A percentile compares a stretch with the other conserved stretches of the same genome.
Conservation (phyloP, 176 grass and related monocot species). For the Thinopyrum elongatum region DNA sequence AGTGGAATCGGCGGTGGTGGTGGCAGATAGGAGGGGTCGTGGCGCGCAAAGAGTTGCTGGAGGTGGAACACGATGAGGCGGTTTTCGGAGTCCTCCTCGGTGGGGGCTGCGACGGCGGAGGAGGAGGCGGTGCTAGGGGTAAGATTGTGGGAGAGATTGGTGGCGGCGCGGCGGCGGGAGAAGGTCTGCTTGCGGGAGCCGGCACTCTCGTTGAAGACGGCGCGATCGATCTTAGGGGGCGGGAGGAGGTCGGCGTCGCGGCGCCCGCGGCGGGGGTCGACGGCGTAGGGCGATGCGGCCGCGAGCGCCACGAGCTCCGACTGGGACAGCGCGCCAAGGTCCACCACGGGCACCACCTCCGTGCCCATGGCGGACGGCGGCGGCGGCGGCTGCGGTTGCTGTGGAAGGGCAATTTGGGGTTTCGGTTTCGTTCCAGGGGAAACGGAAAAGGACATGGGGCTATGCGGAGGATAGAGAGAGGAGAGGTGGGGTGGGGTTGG, state of each 20-base stretch:
- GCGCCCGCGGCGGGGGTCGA: constrained; percentile 46
- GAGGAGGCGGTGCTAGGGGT: constrained; percentile 33
- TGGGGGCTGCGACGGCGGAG: not conserved
- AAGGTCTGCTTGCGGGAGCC: constrained; percentile 94
- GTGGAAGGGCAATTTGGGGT: constrained; percentile 32
- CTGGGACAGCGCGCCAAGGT: constrained; percentile 68
- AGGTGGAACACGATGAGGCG: constrained; percentile 63
- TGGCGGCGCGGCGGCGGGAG: constrained; percentile 60
- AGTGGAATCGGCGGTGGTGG: constrained; percentile 24
- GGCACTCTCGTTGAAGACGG: constrained; percentile 94
- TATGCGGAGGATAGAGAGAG: constrained; percentile 12
- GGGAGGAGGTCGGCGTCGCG: constrained; percentile 53
- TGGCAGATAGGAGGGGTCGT: constrained; percentile 44
- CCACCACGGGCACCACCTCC: constrained; percentile 57
- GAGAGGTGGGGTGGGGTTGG: not conserved
- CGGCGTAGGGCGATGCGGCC: constrained; percentile 41
- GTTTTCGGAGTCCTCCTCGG: constrained; percentile 48
- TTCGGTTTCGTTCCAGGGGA: constrained; percentile 33
- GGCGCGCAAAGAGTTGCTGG: constrained; percentile 46
- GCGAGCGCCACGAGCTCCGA: constrained; percentile 59
- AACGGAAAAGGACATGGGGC: not conserved
- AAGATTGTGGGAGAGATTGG: constrained; percentile 42
- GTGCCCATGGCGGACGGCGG: constrained; percentile 50
- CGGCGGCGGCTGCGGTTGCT: constrained; percentile 17
- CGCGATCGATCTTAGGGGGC: constrained; percentile 71